These are phyloP conservation scores for Schwanniomyces sp. DNA, from an alignment of 805 yeast genomes.

Conservation along the genomic window DNA sequence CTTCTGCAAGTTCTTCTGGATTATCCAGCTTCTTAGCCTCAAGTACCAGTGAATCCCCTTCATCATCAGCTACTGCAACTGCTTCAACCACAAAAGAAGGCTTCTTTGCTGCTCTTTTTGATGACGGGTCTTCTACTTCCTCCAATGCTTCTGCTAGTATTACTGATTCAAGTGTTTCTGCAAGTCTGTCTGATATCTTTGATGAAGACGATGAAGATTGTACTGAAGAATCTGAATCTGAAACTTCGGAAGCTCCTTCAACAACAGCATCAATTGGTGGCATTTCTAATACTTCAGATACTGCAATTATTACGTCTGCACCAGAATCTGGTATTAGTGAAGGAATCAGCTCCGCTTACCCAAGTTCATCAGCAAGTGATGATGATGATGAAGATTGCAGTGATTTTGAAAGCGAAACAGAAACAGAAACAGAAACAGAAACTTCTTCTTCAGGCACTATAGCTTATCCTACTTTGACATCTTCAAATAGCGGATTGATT, in stretches of 20 bases:
- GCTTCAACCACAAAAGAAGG: constrained; percentile 4
- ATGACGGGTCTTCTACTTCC: not conserved
- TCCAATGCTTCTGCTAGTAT: not conserved
- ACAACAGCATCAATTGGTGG: constrained; percentile 1
- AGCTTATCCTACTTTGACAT: not conserved
- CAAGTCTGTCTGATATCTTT: constrained; percentile 4
- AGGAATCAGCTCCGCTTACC: not conserved
- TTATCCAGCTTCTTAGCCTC: not conserved
- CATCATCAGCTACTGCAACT: constrained; percentile 5
- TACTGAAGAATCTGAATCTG: constrained; percentile 12
- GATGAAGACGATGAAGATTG: constrained; percentile 17
- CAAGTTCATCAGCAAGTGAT: constrained; percentile 2
- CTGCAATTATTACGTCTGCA: not conserved
- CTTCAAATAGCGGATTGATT: not conserved
- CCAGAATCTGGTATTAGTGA: not conserved
- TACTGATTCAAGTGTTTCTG: constrained; percentile 2
- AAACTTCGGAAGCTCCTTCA: constrained; percentile 6
- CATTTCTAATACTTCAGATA: not conserved
- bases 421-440: not conserved
- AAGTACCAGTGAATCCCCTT: not conserved
- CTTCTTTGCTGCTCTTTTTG: constrained; percentile 6
- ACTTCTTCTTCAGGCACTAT: no score
- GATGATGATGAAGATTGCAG: constrained; percentile 16
- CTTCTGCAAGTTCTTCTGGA: not conserved
- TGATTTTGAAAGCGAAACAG: constrained; percentile 7